phyloP scores from a whole-genome alignment of 2,329 filamentous ascomycete genomes.

The Sporothrix protearum region DNA sequence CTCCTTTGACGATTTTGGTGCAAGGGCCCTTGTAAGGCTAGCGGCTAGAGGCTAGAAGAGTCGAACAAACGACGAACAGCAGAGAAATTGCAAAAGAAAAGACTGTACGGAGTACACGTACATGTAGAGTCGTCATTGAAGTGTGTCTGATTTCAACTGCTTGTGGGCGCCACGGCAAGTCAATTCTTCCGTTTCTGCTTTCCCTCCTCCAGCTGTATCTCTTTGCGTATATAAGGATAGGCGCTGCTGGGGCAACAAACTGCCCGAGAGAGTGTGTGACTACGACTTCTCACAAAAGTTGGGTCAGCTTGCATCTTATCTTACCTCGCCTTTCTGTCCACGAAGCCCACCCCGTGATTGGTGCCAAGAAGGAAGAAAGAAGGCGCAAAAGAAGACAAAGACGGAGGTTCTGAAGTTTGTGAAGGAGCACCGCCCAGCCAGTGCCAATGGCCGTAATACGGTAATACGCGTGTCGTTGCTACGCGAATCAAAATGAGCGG shows the following conservation, averaged over 20 bases:
- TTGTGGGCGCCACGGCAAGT: no score
- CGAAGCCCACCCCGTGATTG: background rate
- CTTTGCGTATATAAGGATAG: no score
- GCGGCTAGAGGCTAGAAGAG: background rate
- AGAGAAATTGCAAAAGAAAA: background rate
- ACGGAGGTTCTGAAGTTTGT: background rate
- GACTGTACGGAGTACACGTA: no score
- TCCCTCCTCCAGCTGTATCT: no score
- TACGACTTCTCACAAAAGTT: background rate
- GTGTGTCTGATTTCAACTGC: background rate
- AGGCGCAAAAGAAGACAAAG: background rate
- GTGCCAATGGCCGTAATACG: background rate
- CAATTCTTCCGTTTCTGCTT: no score
- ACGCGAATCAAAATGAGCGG: background rate
- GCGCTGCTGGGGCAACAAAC: no score
- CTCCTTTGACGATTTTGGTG: background rate
- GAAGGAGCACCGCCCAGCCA: background rate
- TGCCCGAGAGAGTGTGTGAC: background rate
- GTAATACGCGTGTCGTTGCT: background rate
- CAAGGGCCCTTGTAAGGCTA: background rate
- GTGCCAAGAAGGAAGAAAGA: slow-evolving; percentile 6
- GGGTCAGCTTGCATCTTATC: no score
- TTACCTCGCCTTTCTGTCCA: no score
- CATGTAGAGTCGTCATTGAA: background rate
- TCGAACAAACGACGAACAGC: no score